Percentiles rank a stretch among this genome's conserved stretches.
phyloP scores from a whole-genome alignment of 2,329 filamentous ascomycete genomes.

The Diplodia sapinea region DNA sequence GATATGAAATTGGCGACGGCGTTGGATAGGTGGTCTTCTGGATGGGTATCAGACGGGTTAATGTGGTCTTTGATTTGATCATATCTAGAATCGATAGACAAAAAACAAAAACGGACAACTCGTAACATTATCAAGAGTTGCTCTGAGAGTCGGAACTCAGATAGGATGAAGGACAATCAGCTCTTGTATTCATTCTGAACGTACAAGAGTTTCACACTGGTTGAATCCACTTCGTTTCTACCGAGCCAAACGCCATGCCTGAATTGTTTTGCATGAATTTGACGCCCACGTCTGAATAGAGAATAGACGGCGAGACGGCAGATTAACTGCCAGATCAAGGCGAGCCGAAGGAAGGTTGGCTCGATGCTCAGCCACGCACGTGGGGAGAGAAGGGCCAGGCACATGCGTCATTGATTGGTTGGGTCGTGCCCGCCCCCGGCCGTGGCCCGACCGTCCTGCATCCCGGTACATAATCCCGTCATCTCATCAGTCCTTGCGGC shows the following conservation, averaged over 20 bases:
- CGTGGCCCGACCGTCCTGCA: constrained; percentile 6
- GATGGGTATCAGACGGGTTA: neutral
- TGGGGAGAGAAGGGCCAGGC: constrained; percentile 6
- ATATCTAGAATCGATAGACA: neutral
- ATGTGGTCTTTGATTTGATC: neutral
- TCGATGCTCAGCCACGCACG: constrained; percentile 11
- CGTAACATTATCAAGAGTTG: neutral
- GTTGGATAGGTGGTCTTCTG: neutral
- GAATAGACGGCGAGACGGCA: too few relatives aligned
- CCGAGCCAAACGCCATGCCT: too few relatives aligned
- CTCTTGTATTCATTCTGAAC: too few relatives aligned
- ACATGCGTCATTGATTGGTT: constrained; percentile 28
- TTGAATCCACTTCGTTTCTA: too few relatives aligned
- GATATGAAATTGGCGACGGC: neutral
- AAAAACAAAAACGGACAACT: neutral
- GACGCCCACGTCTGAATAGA: too few relatives aligned
- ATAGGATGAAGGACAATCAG: neutral
- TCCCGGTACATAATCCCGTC: constrained; percentile 2
- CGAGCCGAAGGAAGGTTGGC: neutral
- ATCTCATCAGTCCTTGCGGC: constrained; percentile 1
- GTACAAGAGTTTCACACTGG: too few relatives aligned
- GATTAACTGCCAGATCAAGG: neutral
- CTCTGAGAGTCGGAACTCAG: neutral
- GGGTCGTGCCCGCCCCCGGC: too few relatives aligned
- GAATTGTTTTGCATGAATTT: too few relatives aligned